Evolutionary conservation across 2,329 filamentous ascomycete genomes (phyloP).

Genomic region (Aureobasidium sp.): DNA sequence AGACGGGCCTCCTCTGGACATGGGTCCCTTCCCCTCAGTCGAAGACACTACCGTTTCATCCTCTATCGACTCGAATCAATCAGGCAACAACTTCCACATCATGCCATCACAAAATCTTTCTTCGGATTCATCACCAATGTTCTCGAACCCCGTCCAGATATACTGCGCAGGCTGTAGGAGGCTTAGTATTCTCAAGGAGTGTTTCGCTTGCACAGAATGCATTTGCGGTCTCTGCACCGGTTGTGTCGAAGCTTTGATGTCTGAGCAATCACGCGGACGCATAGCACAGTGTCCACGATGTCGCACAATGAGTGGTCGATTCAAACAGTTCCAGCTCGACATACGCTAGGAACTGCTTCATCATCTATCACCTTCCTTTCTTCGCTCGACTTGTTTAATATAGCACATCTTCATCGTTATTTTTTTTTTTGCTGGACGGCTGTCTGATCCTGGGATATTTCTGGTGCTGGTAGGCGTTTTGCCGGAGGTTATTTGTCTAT

Average conservation of each 20-base stretch:
- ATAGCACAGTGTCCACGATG: conserved; percentile 68
- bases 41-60: conserved; percentile 46
- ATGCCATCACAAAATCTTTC: conserved; percentile 39
- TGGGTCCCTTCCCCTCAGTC: conserved; percentile 78
- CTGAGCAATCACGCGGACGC: conserved; percentile 60
- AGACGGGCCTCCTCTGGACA: conserved; percentile 27
- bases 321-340: conserved; percentile 79
- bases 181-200: conserved; percentile 68
- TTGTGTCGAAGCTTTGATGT: conserved; percentile 74
- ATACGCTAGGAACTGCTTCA: conserved; percentile 48
- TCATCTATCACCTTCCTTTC: not conserved
- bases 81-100: conserved; percentile 58
- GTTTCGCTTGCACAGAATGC: conserved; percentile 91
- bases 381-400: conserved; percentile 1
- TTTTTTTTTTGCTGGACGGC: not conserved
- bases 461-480: conserved; percentile 2
- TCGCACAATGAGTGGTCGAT: conserved; percentile 60
- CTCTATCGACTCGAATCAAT: conserved; percentile 60
- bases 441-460: not conserved
- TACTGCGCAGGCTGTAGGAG: conserved; percentile 85
- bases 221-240: conserved; percentile 86
- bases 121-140: conserved; percentile 52
- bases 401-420: not conserved
- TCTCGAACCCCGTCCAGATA: conserved; percentile 57
- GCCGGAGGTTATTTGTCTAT: not conserved